These are phyloP conservation scores for Diospyros kaki DNA, from an alignment of 148 eudicot species.

Conservation along the genomic window DNA sequence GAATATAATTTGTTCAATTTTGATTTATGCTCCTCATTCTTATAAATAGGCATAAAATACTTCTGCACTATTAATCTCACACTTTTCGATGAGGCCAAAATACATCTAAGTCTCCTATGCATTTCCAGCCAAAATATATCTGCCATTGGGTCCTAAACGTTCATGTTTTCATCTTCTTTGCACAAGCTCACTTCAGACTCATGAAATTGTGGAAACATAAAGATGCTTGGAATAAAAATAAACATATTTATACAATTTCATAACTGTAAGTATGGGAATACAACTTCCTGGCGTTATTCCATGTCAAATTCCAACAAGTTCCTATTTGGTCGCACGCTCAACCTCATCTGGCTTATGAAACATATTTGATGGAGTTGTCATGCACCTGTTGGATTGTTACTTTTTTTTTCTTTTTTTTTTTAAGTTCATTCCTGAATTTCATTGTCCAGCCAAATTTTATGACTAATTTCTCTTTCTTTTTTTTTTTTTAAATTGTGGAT, in stretches of 20 bases:
- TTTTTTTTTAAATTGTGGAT: conserved; percentile 9
- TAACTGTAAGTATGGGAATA: conserved; percentile 1
- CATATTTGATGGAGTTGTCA: neutral
- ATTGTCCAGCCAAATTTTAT: neutral
- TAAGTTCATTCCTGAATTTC: neutral
- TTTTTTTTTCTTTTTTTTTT: neutral
- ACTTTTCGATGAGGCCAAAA: no score
- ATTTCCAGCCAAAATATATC: no score
- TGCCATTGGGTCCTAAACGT: no score
- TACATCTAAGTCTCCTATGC: no score
- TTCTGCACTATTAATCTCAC: no score
- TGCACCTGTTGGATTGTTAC: neutral
- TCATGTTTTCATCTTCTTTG: no score
- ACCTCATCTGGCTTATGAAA: neutral
- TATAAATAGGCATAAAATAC: no score
- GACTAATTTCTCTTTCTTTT: neutral
- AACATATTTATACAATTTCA: neutral
- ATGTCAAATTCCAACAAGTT: neutral
- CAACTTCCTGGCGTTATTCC: neutral
- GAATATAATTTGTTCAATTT: no score
- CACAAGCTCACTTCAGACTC: no score
- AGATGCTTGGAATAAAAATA: neutral
- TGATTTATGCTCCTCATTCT: no score
- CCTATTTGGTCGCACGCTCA: neutral
- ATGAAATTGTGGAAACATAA: neutral